Evolutionary conservation across 768 basidiomycete species (phyloP).

Genomic region (Auricularia sp.): DNA sequence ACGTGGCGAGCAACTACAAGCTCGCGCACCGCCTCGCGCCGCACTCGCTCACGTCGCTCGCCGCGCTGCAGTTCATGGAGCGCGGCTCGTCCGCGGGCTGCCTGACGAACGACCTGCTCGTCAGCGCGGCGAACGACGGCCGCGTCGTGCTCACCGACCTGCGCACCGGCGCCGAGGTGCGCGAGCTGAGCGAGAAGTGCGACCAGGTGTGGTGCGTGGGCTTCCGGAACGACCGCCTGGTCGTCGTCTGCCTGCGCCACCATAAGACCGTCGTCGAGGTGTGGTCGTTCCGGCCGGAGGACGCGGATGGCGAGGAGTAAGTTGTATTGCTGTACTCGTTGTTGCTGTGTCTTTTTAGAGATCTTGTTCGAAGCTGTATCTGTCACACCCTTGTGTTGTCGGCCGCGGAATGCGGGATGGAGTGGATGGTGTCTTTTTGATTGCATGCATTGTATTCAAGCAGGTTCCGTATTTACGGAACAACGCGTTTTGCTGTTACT

Average conservation of each 20-base stretch:
- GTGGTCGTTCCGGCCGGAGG: conserved; percentile 44
- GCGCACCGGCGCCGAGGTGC: conserved; percentile 52
- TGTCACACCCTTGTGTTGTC: too few species aligned
- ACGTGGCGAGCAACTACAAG: conserved; percentile 35
- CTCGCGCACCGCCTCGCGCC: conserved; percentile 49
- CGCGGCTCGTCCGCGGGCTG: conserved; percentile 32
- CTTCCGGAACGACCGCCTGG: conserved; percentile 61
- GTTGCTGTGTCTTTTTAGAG: too few species aligned
- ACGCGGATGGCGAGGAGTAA: conserved; percentile 3
- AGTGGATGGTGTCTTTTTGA: too few species aligned
- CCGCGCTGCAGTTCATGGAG: conserved; percentile 77
- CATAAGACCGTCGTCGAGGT: conserved; percentile 85
- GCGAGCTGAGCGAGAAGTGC: conserved; percentile 67
- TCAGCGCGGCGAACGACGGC: conserved; percentile 81
- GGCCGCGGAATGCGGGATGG: too few species aligned
- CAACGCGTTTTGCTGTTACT: too few species aligned
- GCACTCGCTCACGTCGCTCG: conserved; percentile 85
- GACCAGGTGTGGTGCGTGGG: conserved; percentile 85
- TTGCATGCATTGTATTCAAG: too few species aligned
- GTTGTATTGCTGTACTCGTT: too few species aligned
- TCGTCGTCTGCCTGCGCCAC: conserved; percentile 69
- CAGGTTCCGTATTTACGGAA: too few species aligned
- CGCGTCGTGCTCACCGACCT: conserved; percentile 66
- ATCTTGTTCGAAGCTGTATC: too few species aligned
- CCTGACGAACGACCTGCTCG: conserved; percentile 28